phyloP scores from a whole-genome alignment of 73 alveolate species.

The Effrenium voratum region DNA sequence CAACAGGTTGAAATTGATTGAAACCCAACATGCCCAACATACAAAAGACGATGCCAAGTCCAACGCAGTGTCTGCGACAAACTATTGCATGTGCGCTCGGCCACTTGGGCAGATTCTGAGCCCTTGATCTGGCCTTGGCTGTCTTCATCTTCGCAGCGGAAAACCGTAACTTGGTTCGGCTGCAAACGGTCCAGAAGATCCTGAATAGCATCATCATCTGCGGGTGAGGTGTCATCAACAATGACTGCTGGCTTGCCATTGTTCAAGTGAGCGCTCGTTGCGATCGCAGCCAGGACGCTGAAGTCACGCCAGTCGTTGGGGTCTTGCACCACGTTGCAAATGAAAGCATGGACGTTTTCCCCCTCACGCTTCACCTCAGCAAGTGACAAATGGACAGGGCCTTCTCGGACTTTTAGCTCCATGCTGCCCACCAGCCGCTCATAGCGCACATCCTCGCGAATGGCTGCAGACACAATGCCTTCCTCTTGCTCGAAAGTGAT shows the following conservation, averaged over 20 bases:
- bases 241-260: conserved; percentile 17
- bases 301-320: conserved; percentile 42
- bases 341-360: conserved; percentile 53
- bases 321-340: neutral
- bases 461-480: conserved; percentile 5
- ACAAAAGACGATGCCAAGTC: no score
- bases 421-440: conserved; percentile 27
- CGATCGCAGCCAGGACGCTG: conserved; percentile 18
- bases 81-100: conserved; percentile 31
- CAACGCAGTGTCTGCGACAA: no score
- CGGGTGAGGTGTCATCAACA: conserved; percentile 56
- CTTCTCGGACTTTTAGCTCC: conserved; percentile 34
- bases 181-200: conserved; percentile 41
- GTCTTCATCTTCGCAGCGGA: conserved; percentile 53
- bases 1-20: no score
- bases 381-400: conserved; percentile 2
- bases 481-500: conserved; percentile 36
- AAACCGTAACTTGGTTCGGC: conserved; percentile 51
- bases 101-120: conserved; percentile 1
- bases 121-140: conserved; percentile 43
- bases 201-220: conserved; percentile 71
- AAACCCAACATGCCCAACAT: no score
- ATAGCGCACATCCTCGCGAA: neutral
- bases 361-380: conserved; percentile 16
- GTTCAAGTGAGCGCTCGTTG: conserved; percentile 24